Base-by-base conservation (phyloP, 805 yeast genomes). In the Pichia nakasei region DNA sequence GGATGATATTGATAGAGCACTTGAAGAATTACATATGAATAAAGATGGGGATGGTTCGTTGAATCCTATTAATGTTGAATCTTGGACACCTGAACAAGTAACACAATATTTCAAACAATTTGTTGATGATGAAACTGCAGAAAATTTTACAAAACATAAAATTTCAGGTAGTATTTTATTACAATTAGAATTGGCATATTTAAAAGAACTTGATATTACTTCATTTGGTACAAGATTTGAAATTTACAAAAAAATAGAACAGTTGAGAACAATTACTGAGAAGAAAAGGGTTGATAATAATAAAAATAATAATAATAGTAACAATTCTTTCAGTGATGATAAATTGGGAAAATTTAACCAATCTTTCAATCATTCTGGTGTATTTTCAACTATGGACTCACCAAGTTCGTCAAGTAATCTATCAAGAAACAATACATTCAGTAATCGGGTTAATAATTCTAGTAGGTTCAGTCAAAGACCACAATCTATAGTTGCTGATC, bases 161-260 rank as follows among this genome's bases (percentile, higher is more conserved):
- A 87, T 93, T 47, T 82, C 89, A 1, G 98, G 98, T 24, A 67
- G 78, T 6, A 91, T 93, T 43, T 64, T 93, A 37, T 69, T 93
- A 42, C 94, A 89, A 62, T 70, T 93, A 49, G 97, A 91, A 56
- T 70, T 91, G 48, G 74, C 86, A 1, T 85, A 85, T 55, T 71
- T 93, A 55, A 93, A 91, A 60, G 99, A 93, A 62, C 68, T 93
- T 46, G 98, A 89, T 45, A 91, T 93, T 42, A 72, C 78, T 39
- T 85, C 95, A 4, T 93, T 93, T 66, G 99, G 99, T 22, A 89
- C 96, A 0, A 74, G 99, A 50, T 93, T 88, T 63, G 96, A 89
- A 60, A 77, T 93, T 38, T 81, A 78, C 63, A 88, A 87, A 58
- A 95, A 86, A 59, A 91, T 93, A 54, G 95, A 86, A 59, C 75